phyloP scores from a whole-genome alignment of 139 green algal species.

The Chlamydomonas urium region DNA sequence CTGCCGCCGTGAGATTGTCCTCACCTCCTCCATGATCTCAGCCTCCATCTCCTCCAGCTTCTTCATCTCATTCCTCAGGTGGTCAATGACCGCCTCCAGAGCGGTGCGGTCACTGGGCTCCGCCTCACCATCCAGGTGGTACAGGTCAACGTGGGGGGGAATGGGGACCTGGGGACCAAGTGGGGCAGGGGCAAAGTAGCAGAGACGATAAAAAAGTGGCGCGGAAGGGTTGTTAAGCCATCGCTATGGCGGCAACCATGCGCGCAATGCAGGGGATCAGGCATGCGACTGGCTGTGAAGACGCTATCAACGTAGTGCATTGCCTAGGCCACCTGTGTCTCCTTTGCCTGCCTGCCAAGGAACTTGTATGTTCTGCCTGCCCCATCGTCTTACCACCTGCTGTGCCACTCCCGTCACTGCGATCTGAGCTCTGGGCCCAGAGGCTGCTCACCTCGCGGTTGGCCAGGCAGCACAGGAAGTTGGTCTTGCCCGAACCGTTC shows the following conservation, averaged over 20 bases:
- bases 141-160: constrained; percentile 92
- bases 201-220: neutral
- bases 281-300: too few species aligned
- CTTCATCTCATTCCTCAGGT: constrained; percentile 45
- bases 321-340: too few species aligned
- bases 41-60: constrained; percentile 48
- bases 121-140: constrained; percentile 84
- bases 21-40: constrained; percentile 48
- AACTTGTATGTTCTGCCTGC: too few species aligned
- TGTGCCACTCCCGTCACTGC: too few species aligned
- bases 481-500: constrained; percentile 89
- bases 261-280: too few species aligned
- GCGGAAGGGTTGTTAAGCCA: neutral
- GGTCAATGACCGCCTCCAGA: constrained; percentile 62
- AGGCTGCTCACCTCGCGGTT: constrained; percentile 51
- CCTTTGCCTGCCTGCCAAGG: too few species aligned
- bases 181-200: neutral
- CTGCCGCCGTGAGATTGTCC: too few species aligned
- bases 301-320: too few species aligned
- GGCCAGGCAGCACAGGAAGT: constrained; percentile 78
- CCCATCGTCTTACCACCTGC: too few species aligned
- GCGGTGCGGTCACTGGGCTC: constrained; percentile 76
- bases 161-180: constrained; percentile 65
- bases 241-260: neutral
- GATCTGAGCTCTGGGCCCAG: too few species aligned